Evolutionary conservation across 768 basidiomycete genomes (phyloP).

Genomic region (Lactarius psammicola): DNA sequence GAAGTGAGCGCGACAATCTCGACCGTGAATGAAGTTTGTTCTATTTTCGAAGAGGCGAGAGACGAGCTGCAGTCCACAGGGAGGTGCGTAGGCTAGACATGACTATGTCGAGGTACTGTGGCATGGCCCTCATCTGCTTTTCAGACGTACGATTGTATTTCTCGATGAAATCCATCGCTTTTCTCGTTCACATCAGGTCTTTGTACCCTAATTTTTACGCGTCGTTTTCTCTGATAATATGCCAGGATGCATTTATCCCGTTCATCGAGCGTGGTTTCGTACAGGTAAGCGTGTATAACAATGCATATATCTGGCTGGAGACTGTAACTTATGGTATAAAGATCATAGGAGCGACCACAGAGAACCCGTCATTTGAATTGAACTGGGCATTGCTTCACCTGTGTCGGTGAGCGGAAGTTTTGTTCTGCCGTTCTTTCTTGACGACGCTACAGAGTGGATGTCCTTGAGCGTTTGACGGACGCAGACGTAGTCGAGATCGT

Average conservation of each 20-base stretch:
- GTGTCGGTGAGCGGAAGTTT: conserved; percentile 54
- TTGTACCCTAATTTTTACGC: neutral
- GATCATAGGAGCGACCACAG: conserved; percentile 83
- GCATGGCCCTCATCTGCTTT: conserved; percentile 1
- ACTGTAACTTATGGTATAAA: conserved; percentile 30
- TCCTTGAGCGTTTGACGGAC: conserved; percentile 64
- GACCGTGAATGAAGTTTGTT: conserved; percentile 66
- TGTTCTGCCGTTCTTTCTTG: neutral
- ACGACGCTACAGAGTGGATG: conserved; percentile 60
- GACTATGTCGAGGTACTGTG: conserved; percentile 7
- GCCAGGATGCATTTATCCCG: conserved; percentile 75
- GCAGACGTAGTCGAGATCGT: conserved; percentile 60
- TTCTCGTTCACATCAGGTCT: conserved; percentile 66
- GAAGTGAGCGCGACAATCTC: conserved; percentile 75
- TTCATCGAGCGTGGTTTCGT: conserved; percentile 77
- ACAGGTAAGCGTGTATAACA: conserved; percentile 42
- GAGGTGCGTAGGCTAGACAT: conserved; percentile 40
- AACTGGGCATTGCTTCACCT: conserved; percentile 71
- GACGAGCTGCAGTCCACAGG: conserved; percentile 61
- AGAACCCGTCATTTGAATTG: conserved; percentile 85
- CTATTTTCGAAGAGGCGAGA: conserved; percentile 76
- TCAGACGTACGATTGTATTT: conserved; percentile 71
- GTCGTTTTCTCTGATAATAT: conserved; percentile 26
- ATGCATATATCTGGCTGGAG: neutral
- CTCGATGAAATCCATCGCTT: conserved; percentile 85